phyloP scores from a whole-genome alignment of 2,329 filamentous ascomycete genomes.

The Pseudogymnoascus destructans region DNA sequence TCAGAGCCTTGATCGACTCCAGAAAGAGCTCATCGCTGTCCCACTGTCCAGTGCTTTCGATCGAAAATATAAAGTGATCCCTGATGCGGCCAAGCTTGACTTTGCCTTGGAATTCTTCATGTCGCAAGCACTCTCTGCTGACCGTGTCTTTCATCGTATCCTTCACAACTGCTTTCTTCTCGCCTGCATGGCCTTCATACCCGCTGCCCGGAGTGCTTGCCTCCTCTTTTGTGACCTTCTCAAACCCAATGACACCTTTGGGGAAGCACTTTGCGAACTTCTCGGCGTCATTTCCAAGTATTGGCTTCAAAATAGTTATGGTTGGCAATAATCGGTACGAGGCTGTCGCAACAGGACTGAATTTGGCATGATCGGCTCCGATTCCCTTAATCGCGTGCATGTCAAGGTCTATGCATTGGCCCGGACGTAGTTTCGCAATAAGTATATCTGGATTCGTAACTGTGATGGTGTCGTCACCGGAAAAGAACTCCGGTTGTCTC shows the following conservation, averaged over 20 bases:
- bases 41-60: constrained; percentile 93
- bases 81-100: constrained; percentile 81
- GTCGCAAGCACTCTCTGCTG: constrained; percentile 79
- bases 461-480: constrained; percentile 52
- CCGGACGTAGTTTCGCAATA: constrained; percentile 84
- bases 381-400: constrained; percentile 94
- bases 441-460: constrained; percentile 86
- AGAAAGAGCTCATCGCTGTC: constrained; percentile 89
- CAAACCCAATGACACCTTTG: constrained; percentile 69
- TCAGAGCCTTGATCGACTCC: constrained; percentile 73
- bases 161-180: constrained; percentile 74
- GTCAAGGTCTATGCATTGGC: constrained; percentile 72
- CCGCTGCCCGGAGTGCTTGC: constrained; percentile 44
- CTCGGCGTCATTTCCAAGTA: constrained; percentile 71
- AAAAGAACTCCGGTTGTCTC: constrained; percentile 56
- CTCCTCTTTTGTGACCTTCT: constrained; percentile 57
- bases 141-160: constrained; percentile 93
- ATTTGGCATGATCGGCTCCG: constrained; percentile 91
- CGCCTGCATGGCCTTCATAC: constrained; percentile 62
- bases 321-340: constrained; percentile 82
- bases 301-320: constrained; percentile 73
- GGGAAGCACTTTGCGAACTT: constrained; percentile 91
- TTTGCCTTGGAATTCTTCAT: constrained; percentile 88
- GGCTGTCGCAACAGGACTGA: constrained; percentile 88
- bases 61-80: constrained; percentile 94